Base-by-base conservation (phyloP, 495 filamentous ascomycete genomes). In the Podospora pseudopauciseta region DNA sequence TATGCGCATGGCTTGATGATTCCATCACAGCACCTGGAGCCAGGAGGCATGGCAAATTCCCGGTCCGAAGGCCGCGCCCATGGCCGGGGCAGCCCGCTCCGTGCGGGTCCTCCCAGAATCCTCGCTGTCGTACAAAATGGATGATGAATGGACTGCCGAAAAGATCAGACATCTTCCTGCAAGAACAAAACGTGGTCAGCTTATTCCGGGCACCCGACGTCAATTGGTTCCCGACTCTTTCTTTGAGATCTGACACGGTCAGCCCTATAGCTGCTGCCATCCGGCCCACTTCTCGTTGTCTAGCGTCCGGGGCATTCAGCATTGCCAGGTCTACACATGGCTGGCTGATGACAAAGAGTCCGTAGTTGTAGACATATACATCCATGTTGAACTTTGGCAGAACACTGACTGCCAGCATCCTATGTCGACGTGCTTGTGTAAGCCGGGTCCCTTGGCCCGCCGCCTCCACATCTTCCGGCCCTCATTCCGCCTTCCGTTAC, bases 401-500 rank as follows among this genome's bases (percentile, higher is more conserved):
- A 23, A 23, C 23, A 23, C 23, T 23, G 1, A 23, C 23, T 23
- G 23, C 23, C 23, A 23, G 23, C 34, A 11, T 11, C 1, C 34
- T 39, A 39, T 39, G 34, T 39, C 34, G 34, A 39, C 39, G 39
- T 49, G 39, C 39, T 49, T 49, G 39, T 49, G 39, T 49, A 49
- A 49, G 39, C 39, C 39, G 39, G 39, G 39, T 49, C 39, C 39
- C 39, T 49, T 49, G 39, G 39, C 39, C 39, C 39, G 39, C 39
- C 39, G 39, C 39, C 39, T 58, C 55, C 55, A 60, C 32, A 54
- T 19, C 54, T 54, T 16, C 28, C 64, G 49, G 32, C 32, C 1
- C 26, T 34, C 30, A 53, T 74, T 71, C 73, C 70, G 73, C 73
- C 28, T 54, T 71, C 68, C 70, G 57, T 71, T 72, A 74, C 54